Base-by-base conservation (phyloP, 345 rosid genomes). In the Brassica rapa region DNA sequence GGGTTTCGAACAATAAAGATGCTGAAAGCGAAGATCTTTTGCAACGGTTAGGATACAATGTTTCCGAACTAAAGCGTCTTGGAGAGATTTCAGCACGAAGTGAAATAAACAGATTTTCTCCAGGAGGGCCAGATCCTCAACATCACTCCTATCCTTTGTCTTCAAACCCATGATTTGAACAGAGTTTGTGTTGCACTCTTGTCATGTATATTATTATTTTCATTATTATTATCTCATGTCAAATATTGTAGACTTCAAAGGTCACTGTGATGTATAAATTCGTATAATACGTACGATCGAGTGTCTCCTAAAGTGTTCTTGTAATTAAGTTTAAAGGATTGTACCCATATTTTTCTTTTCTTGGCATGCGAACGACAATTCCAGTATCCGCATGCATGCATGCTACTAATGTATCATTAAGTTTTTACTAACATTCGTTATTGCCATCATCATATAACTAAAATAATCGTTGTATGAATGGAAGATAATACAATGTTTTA, bases 61-160 rank as follows among this genome's bases (percentile, higher is more conserved):
- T 80, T 39, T 37, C 83, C 14, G 75, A 69, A 29, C 68, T 74
- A 63, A 70, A 56, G 5, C 71, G 83, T 39, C 64, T 74, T 57
- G 76, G 76, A 32, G 61, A 70, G 55, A 27, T 69, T 53, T 80
- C 75, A 2, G 8, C 5, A 9, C 29, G 9, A 62, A 75, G 66
- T 1, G 43, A 75, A 7, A 16, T 80, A 0, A 66, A 80, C 57
- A 74, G 79, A 61, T 74, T 80, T 70, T 80, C 83, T 56, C 83
- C 83, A 41, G 83, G 83, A 63, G 83, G 83, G 4, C 83, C 83
- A 55, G 83, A 80, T 55, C 80, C 83, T 80, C 83, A 80, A 32
- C 83, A 80, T 80, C 83, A 80, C 76, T 74, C 76, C 56, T 29
- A 69, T 75, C 79, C 62, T 55, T 69, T 74, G 39, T 68, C 71